These are phyloP conservation scores for Protomyces lactucae-debilis DNA, from an alignment of 1,139 yeast species.

Conservation along the genomic window DNA sequence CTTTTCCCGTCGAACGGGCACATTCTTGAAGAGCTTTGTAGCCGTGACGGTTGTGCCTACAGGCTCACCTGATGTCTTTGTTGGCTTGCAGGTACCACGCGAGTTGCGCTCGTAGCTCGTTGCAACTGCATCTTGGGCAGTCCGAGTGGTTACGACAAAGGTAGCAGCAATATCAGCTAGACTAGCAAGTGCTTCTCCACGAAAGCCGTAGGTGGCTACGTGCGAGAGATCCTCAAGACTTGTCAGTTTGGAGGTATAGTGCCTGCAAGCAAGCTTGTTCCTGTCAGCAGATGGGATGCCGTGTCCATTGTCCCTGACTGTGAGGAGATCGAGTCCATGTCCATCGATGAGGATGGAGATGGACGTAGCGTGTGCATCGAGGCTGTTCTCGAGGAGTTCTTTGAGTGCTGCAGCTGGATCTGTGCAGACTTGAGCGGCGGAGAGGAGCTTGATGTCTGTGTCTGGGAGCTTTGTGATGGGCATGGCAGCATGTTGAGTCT, in stretches of 20 bases:
- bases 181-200: slow-evolving; percentile 63
- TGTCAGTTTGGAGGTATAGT: slow-evolving; percentile 56
- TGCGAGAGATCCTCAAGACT: slow-evolving; percentile 45
- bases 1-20: slow-evolving; percentile 43
- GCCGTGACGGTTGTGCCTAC: slow-evolving; percentile 44
- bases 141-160: slow-evolving; percentile 41
- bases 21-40: slow-evolving; percentile 38
- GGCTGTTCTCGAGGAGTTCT: slow-evolving; percentile 60
- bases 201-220: slow-evolving; percentile 53
- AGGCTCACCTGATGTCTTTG: slow-evolving; percentile 27
- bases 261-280: slow-evolving; percentile 47
- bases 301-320: slow-evolving; percentile 58
- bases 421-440: slow-evolving; percentile 32
- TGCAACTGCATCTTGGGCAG: slow-evolving; percentile 38
- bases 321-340: slow-evolving; percentile 48
- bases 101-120: slow-evolving; percentile 41
- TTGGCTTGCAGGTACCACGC: slow-evolving; percentile 37
- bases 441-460: slow-evolving; percentile 26
- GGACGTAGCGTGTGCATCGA: slow-evolving; percentile 56
- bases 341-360: slow-evolving; percentile 52
- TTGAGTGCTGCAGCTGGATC: slow-evolving; percentile 47
- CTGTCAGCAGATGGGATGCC: slow-evolving; percentile 55
- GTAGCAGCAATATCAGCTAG: slow-evolving; percentile 39
- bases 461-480: slow-evolving; percentile 4
- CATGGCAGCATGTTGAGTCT: background rate